A percentile compares a stretch with the other conserved stretches of the same genome.
Evolutionary conservation across 768 basidiomycete genomes (phyloP).

Genomic region (Tricholoma sp.): DNA sequence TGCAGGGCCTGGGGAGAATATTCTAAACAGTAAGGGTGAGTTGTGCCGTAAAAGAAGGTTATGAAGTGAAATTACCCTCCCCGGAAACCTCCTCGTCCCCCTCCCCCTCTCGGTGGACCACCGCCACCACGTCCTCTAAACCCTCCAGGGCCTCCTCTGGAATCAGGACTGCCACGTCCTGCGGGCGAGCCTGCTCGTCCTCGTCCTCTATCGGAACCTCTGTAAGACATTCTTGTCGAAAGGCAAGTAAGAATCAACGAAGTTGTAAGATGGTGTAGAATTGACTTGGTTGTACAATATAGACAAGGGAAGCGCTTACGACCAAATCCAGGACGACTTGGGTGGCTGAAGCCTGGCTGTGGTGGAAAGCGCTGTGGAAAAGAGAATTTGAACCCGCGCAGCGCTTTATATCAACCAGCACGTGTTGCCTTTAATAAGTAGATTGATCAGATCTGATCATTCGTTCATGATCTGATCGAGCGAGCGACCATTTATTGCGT

Average conservation of each 20-base stretch:
- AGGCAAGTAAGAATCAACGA: not conserved
- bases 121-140: conserved; percentile 7
- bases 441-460: no score
- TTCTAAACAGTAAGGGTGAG: conserved; percentile 21
- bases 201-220: conserved; percentile 29
- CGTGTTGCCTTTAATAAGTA: no score
- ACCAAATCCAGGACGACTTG: conserved; percentile 7
- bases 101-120: conserved; percentile 23
- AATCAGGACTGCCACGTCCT: conserved; percentile 24
- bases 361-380: conserved; percentile 9
- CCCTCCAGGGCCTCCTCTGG: conserved; percentile 12
- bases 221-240: conserved; percentile 20
- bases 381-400: no score
- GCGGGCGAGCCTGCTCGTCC: conserved; percentile 28
- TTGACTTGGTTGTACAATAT: not conserved
- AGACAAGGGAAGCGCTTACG: conserved; percentile 9
- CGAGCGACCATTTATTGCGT: no score
- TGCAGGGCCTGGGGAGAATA: conserved; percentile 36
- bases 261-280: not conserved
- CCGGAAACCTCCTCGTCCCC: conserved; percentile 27
- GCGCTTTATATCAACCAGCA: no score
- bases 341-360: conserved; percentile 6
- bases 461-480: no score
- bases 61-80: conserved; percentile 29
- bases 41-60: not conserved